These are phyloP conservation scores for Trichophyton benhamiae DNA, from an alignment of 2,329 filamentous ascomycete genomes.

Conservation along the genomic window DNA sequence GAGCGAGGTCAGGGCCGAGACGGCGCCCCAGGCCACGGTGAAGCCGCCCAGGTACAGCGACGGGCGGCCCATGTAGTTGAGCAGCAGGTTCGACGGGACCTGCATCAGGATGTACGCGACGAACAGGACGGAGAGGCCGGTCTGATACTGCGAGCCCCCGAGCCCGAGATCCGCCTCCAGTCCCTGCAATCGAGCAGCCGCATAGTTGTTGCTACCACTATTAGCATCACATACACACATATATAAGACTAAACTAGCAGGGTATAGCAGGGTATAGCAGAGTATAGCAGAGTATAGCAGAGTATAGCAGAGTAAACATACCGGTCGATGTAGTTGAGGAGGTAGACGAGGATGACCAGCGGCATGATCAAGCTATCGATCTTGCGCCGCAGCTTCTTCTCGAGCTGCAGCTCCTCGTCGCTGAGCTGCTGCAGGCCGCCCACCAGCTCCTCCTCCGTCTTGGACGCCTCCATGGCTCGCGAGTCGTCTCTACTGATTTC, in stretches of 20 bases:
- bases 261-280: too few species aligned
- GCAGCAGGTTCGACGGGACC: constrained; percentile 36
- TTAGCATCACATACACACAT: neutral
- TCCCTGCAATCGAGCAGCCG: constrained; percentile 34
- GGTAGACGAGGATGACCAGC: constrained; percentile 30
- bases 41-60: constrained; percentile 36
- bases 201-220: constrained; percentile 35
- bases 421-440: constrained; percentile 6
- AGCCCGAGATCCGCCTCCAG: constrained; percentile 29
- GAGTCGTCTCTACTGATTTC: neutral
- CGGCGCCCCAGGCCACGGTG: constrained; percentile 35
- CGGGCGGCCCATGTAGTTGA: constrained; percentile 33
- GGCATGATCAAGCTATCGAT: constrained; percentile 32
- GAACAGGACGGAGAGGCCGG: constrained; percentile 33
- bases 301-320: constrained; percentile 19
- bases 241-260: too few species aligned
- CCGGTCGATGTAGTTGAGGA: constrained; percentile 37
- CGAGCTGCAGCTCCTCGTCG: constrained; percentile 23
- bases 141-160: constrained; percentile 27
- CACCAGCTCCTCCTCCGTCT: neutral
- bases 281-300: too few species aligned
- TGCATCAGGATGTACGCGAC: constrained; percentile 36
- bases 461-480: neutral
- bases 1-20: constrained; percentile 34
- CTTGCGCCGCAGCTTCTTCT: constrained; percentile 27